Evolutionary conservation across 2,329 filamentous ascomycete species (phyloP).

Genomic region (Aspergillus sp.): DNA sequence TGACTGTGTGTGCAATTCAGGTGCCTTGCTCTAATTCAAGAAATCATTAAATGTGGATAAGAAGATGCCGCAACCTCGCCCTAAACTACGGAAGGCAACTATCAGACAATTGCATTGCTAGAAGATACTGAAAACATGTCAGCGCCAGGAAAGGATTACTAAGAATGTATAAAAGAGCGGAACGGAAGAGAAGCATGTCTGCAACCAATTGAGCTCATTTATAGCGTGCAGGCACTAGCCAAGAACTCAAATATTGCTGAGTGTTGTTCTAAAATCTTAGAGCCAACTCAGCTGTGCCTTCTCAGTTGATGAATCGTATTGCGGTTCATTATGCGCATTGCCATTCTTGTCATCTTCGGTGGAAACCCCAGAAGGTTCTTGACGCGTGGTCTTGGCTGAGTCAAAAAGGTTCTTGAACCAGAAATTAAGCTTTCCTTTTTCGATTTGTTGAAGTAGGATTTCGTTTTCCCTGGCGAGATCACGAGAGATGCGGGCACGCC

Average conservation of each 20-base stretch:
- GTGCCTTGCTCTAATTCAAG: not conserved
- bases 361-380: not conserved
- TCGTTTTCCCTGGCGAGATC: constrained; percentile 75
- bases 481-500: constrained; percentile 67
- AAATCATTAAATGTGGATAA: not conserved
- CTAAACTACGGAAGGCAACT: not conserved
- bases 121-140: not conserved
- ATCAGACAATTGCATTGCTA: not conserved
- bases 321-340: constrained; percentile 2
- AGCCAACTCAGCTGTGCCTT: constrained; percentile 24
- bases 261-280: not conserved
- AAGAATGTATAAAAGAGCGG: not conserved
- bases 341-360: not conserved
- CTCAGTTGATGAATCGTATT: not conserved
- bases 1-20: no score
- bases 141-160: not conserved
- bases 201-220: not conserved
- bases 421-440: constrained; percentile 67
- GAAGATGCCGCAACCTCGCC: not conserved
- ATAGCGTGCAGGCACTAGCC: no score
- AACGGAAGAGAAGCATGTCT: not conserved
- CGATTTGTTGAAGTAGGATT: constrained; percentile 64
- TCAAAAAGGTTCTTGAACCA: constrained; percentile 58
- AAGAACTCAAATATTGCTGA: not conserved
- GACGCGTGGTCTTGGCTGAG: constrained; percentile 19